These are phyloP conservation scores for Neoboletus magnificus DNA, from an alignment of 768 basidiomycete genomes.

Conservation along the genomic window DNA sequence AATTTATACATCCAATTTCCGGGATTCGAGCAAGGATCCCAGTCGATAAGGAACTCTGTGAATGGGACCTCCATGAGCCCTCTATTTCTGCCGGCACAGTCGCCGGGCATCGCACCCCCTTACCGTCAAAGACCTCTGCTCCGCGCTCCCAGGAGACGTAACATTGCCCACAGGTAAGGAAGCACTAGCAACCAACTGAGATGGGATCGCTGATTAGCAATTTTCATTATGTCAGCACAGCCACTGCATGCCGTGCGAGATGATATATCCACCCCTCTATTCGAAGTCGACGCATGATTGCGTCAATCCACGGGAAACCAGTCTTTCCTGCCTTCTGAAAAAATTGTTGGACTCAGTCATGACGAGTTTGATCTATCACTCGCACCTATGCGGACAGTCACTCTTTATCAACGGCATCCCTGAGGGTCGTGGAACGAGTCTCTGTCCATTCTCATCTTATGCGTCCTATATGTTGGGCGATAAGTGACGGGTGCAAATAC, in stretches of 20 bases:
- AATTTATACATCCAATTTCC: slow-evolving; percentile 25
- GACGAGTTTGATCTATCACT: slow-evolving; percentile 5
- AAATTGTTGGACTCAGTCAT: neutral
- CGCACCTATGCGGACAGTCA: slow-evolving; percentile 4
- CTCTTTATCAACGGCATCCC: slow-evolving; percentile 12
- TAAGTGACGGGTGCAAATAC: neutral
- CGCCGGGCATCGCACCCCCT: slow-evolving; percentile 20
- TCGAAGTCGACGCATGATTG: slow-evolving; percentile 18
- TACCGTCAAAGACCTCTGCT: slow-evolving; percentile 15
- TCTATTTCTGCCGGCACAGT: slow-evolving; percentile 1
- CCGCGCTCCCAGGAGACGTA: slow-evolving; percentile 25
- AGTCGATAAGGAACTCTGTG: slow-evolving; percentile 9
- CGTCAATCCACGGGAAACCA: slow-evolving; percentile 20
- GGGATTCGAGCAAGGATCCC: slow-evolving; percentile 18
- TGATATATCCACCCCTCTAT: slow-evolving; percentile 19
- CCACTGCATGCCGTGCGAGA: slow-evolving; percentile 26
- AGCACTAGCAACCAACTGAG: slow-evolving; percentile 27
- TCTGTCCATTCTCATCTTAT: slow-evolving; percentile 3
- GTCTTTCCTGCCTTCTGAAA: neutral
- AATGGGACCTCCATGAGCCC: slow-evolving; percentile 5
- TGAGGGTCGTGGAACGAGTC: slow-evolving; percentile 17
- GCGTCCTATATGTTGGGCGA: neutral
- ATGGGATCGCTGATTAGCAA: slow-evolving; percentile 23
- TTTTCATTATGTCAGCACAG: slow-evolving; percentile 28
- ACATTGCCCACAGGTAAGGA: slow-evolving; percentile 26